Conservation (phyloP, 192 early-diverging fungal species). For the Entomortierella chlamydospora region DNA sequence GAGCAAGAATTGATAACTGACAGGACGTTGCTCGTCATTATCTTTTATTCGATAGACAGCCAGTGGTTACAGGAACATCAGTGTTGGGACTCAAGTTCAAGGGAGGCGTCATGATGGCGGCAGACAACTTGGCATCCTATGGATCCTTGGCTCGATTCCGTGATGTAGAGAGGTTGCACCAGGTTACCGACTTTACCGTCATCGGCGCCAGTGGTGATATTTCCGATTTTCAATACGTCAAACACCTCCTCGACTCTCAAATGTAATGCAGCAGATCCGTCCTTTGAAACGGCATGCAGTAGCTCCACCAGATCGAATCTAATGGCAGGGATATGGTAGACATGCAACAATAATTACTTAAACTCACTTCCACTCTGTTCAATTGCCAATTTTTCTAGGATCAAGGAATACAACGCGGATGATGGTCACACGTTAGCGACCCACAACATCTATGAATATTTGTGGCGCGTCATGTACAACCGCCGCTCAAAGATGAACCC, state of each 20-base stretch:
- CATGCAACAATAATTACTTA: slow-evolving; percentile 2
- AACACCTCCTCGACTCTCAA: slow-evolving; percentile 83
- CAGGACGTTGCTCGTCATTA: neutral
- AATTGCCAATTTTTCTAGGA: slow-evolving; percentile 60
- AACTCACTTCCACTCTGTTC: neutral
- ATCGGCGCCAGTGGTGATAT: slow-evolving; percentile 94
- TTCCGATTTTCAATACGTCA: slow-evolving; percentile 92
- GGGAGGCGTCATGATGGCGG: slow-evolving; percentile 96
- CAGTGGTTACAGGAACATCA: slow-evolving; percentile 94
- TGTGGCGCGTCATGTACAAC: slow-evolving; percentile 92
- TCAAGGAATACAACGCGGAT: slow-evolving; percentile 87
- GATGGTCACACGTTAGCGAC: slow-evolving; percentile 91
- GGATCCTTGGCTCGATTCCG: slow-evolving; percentile 94
- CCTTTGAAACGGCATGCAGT: too few species aligned
- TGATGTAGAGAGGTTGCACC: slow-evolving; percentile 83
- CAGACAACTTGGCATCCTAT: slow-evolving; percentile 95
- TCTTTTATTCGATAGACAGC: slow-evolving; percentile 61
- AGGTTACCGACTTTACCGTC: slow-evolving; percentile 87
- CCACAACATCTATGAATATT: slow-evolving; percentile 90
- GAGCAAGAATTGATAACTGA: neutral
- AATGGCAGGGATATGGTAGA: too few species aligned
- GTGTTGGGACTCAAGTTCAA: slow-evolving; percentile 95
- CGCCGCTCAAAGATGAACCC: slow-evolving; percentile 91
- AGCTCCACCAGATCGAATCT: too few species aligned
- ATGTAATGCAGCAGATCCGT: slow-evolving; percentile 59